phyloP scores from a whole-genome alignment of 441 rosid species.

The Gossypium schwendimanii region DNA sequence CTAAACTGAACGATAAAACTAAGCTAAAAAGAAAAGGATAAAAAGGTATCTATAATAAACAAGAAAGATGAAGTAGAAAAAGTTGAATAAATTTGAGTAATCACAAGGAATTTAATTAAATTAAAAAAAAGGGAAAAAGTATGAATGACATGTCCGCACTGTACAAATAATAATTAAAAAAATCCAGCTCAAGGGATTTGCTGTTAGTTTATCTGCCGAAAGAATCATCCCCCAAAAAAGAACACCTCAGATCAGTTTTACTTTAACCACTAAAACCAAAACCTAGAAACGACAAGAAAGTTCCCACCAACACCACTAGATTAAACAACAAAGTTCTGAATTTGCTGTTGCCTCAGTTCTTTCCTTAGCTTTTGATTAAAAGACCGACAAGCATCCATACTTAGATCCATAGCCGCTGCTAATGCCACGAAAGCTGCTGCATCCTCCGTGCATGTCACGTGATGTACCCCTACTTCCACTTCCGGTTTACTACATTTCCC shows the following conservation, averaged over 20 bases:
- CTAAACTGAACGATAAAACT: no score
- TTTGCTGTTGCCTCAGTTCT: slow-evolving; percentile 64
- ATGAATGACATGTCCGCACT: neutral
- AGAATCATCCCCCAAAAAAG: neutral
- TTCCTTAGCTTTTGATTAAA: slow-evolving; percentile 76
- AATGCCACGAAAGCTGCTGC: slow-evolving; percentile 86
- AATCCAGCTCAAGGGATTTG: neutral
- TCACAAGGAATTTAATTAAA: neutral
- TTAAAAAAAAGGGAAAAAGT: neutral
- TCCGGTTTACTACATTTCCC: slow-evolving; percentile 52
- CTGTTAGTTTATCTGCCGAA: slow-evolving; percentile 1
- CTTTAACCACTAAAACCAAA: slow-evolving; percentile 1
- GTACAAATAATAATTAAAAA: neutral
- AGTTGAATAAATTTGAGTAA: neutral
- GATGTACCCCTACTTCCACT: slow-evolving; percentile 75
- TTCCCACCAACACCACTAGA: slow-evolving; percentile 10
- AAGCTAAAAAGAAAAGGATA: no score
- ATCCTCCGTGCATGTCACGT: slow-evolving; percentile 93
- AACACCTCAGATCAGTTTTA: slow-evolving; percentile 11
- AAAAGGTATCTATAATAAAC: no score
- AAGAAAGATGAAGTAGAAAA: neutral
- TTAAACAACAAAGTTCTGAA: slow-evolving; percentile 56
- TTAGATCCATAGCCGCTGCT: slow-evolving; percentile 83
- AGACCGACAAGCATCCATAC: slow-evolving; percentile 73
- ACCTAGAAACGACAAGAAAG: slow-evolving; percentile 35